Base-by-base conservation (phyloP, 108 stramenopile genomes). In the Nannochloropsis oceanica region DNA sequence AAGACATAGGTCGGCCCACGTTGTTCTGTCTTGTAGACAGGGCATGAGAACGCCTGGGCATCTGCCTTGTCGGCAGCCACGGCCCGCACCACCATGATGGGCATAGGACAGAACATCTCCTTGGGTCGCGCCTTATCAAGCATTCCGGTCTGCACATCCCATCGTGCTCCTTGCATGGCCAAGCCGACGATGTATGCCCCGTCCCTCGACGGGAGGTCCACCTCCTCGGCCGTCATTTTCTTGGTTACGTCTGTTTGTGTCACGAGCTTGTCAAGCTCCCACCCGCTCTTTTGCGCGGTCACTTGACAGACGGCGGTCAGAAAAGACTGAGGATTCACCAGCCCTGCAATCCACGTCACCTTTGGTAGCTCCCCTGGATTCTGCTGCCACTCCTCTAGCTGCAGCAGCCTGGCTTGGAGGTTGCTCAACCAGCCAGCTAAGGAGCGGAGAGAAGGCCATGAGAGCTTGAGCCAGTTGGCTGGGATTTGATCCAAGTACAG, bases 271-370 rank as follows among this genome's bases (percentile, higher is more conserved):
- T 96, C 95, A 26, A 96, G 87, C 84, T 94, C 94, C 93, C 93
- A 94, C 27, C 87, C 82, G 44, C 94, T 94, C 88, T 93, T 93
- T 80, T 95, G 94, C 24, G 95, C 95, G 12, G 94, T 92, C 43
- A 95, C 95, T 89, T 96, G 95, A 43, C 95, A 93, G 73, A 96
- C 93, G 27, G 95, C 94, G n/a, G 95, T 95, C 81, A 96, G 86
- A 90, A 95, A 95, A 84, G 94, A 93, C 82, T 93, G 94, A 8
- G 95, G 95, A 89, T 95, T 95, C 22, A 94, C 93, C 27, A 96
- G 85, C 11, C 94, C 94, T 43, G 91, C 89, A 79, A 96, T 25
- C 94, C 93, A 94, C n/a, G 95, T 95, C 46, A 95, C 94, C 83
- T 93, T 94, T 18, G 95, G 95, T 24, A 87, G 83, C 81, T 95